Evolutionary conservation across 1,284 basidiomycete genomes (phyloP).

Genomic region (Vanrija sp.): DNA sequence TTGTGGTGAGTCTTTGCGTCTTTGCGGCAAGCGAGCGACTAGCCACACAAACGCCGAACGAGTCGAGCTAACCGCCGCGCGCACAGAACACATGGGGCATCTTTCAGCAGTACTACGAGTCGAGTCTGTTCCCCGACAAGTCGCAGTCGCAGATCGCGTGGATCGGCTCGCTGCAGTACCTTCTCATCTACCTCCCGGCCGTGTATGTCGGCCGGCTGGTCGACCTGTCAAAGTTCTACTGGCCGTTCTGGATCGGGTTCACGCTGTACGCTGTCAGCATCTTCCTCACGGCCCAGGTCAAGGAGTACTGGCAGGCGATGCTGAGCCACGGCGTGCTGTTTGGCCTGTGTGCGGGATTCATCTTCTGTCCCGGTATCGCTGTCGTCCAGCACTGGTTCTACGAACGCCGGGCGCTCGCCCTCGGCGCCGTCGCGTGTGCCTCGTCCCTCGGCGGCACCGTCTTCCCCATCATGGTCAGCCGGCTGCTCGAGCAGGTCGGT

Average conservation of each 20-base stretch:
- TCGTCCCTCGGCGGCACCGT: slow-evolving; percentile 47
- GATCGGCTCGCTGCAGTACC: slow-evolving; percentile 67
- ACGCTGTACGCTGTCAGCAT: slow-evolving; percentile 53
- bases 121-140: slow-evolving; percentile 11
- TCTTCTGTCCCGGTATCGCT: slow-evolving; percentile 54
- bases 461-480: slow-evolving; percentile 52
- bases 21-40: too few species aligned
- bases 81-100: slow-evolving; percentile 24
- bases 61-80: slow-evolving; percentile 1
- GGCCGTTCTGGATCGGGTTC: slow-evolving; percentile 51
- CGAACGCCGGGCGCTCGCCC: slow-evolving; percentile 22
- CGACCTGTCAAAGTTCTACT: slow-evolving; percentile 56
- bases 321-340: slow-evolving; percentile 15
- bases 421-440: slow-evolving; percentile 22
- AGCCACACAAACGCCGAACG: too few species aligned
- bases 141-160: slow-evolving; percentile 49
- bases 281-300: slow-evolving; percentile 56
- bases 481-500: slow-evolving; percentile 11
- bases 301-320: slow-evolving; percentile 55
- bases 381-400: slow-evolving; percentile 55
- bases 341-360: slow-evolving; percentile 38
- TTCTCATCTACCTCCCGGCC: slow-evolving; percentile 48
- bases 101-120: slow-evolving; percentile 22
- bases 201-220: slow-evolving; percentile 57
- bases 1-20: slow-evolving; percentile 15